Conservation (phyloP, 164 flowering plant species). For the Berberis thunbergii region DNA sequence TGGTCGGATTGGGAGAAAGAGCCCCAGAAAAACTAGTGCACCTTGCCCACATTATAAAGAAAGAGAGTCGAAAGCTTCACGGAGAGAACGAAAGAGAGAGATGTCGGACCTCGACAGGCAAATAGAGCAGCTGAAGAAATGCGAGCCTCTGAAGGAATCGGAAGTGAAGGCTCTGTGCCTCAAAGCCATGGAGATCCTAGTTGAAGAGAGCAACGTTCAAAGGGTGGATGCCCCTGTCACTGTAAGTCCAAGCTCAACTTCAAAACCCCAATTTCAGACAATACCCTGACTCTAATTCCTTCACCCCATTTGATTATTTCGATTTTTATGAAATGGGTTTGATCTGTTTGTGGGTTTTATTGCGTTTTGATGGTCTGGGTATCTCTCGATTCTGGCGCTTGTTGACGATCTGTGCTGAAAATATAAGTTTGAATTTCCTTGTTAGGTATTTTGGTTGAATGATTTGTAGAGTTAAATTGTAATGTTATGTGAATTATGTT, state of each 20-base stretch:
- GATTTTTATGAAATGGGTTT: neutral
- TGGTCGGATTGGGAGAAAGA: too few species aligned
- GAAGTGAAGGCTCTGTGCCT: slow-evolving; percentile 94
- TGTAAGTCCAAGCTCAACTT: slow-evolving; percentile 24
- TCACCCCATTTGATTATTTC: neutral
- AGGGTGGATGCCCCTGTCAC: slow-evolving; percentile 96
- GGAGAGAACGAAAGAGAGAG: slow-evolving; percentile 12
- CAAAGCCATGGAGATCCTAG: slow-evolving; percentile 97
- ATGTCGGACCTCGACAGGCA: slow-evolving; percentile 96
- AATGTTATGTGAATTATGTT: too few species aligned
- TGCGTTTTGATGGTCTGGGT: too few species aligned
- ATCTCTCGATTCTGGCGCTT: too few species aligned
- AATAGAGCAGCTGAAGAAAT: slow-evolving; percentile 89
- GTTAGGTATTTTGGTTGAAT: too few species aligned
- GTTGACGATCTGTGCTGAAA: too few species aligned
- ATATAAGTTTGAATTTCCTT: too few species aligned
- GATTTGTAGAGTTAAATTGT: too few species aligned
- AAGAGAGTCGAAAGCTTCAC: neutral
- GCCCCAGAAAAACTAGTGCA: too few species aligned
- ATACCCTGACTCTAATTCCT: neutral
- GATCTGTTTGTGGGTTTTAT: too few species aligned
- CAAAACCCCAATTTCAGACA: too few species aligned
- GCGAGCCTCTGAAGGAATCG: slow-evolving; percentile 92
- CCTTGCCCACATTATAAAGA: too few species aligned
- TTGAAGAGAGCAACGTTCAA: slow-evolving; percentile 96